Conservation (phyloP, 305 asterid genomes). For the Fraxinus nigra region DNA sequence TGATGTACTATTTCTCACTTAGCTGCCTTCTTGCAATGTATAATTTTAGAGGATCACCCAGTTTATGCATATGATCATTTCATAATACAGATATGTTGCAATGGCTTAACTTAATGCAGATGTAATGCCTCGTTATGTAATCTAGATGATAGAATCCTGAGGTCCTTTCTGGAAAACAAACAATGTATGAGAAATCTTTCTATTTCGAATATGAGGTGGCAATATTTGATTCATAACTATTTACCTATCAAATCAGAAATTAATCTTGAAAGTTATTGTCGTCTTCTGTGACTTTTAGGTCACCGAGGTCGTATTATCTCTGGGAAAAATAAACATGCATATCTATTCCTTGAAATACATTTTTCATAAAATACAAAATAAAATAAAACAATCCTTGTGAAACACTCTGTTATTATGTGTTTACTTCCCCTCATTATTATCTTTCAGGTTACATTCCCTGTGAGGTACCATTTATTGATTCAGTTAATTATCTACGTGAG, state of each 20-base stretch:
- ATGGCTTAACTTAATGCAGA: neutral
- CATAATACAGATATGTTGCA: neutral
- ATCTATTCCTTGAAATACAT: neutral
- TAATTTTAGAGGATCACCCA: neutral
- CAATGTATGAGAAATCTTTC: neutral
- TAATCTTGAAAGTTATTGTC: neutral
- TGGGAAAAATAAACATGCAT: neutral
- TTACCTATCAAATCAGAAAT: neutral
- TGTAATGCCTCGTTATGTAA: neutral
- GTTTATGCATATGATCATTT: neutral
- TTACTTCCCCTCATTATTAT: constrained; percentile 19
- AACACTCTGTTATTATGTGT: constrained; percentile 1
- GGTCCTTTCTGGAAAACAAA: neutral
- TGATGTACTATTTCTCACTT: constrained; percentile 10
- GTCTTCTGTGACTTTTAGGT: neutral
- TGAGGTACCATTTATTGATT: constrained; percentile 60
- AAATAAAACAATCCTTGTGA: constrained; percentile 4
- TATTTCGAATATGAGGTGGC: neutral
- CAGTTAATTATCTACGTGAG: constrained; percentile 61
- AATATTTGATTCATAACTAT: neutral
- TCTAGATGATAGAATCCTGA: neutral
- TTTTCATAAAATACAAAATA: neutral
- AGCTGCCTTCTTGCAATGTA: neutral
- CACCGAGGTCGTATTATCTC: neutral
- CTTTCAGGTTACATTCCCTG: constrained; percentile 75